Conservation (phyloP, 2,329 filamentous ascomycete genomes). For the Diaporthe citri region DNA sequence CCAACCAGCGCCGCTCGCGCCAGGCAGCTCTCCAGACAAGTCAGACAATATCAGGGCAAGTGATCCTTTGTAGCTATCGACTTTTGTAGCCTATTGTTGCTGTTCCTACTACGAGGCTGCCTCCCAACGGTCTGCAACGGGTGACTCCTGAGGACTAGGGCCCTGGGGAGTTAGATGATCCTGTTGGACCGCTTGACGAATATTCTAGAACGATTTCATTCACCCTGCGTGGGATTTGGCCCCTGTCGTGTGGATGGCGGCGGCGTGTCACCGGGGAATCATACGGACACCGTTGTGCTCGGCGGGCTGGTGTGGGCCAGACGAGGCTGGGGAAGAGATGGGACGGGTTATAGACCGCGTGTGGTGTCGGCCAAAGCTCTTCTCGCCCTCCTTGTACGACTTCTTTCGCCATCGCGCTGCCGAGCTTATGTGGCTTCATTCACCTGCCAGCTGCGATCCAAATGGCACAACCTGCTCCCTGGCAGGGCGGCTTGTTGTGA, state of each 20-base stretch:
- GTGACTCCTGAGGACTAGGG: background rate
- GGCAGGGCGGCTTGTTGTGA: no score
- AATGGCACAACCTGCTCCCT: no score
- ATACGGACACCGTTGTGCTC: no score
- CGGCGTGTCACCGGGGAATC: no score
- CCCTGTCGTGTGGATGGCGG: background rate
- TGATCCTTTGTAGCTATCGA: background rate
- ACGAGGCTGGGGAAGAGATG: background rate
- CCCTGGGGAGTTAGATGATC: background rate
- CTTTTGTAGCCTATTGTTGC: background rate
- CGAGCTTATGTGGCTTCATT: no score
- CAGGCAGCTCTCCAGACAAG: background rate
- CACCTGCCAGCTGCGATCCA: no score
- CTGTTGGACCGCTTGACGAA: no score
- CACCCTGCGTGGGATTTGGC: background rate
- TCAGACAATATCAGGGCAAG: background rate
- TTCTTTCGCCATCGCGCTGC: no score
- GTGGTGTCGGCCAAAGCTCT: no score
- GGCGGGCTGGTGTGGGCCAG: background rate
- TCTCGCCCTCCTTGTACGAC: no score
- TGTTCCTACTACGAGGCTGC: background rate
- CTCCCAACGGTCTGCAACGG: no score
- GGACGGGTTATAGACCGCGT: no score
- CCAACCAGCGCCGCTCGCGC: constrained; percentile 1
- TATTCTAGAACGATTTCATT: background rate